Conservation (phyloP, 495 filamentous ascomycete genomes). For the Ramalina intermedia region DNA sequence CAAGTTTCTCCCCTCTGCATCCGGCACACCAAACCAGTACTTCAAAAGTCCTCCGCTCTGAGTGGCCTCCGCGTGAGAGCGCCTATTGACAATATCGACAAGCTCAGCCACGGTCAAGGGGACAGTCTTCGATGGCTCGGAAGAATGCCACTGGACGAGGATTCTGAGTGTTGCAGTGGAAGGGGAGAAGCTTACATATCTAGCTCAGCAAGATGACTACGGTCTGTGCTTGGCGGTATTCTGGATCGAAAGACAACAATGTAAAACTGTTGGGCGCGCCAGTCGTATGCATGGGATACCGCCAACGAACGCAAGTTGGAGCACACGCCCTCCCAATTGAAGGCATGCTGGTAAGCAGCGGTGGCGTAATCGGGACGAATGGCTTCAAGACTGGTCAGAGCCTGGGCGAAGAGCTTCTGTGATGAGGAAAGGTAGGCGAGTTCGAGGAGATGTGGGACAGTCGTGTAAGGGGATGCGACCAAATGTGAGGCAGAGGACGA, state of each 20-base stretch:
- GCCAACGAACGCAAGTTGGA: conserved; percentile 32
- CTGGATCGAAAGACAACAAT: conserved; percentile 69
- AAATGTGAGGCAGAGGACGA: conserved; percentile 13
- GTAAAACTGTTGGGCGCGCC: conserved; percentile 57
- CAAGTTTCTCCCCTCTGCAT: conserved; percentile 49
- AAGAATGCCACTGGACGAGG: too few species aligned
- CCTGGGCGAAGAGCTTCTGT: conserved; percentile 54
- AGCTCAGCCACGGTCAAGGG: too few species aligned
- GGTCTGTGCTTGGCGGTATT: conserved; percentile 45
- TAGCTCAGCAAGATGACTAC: conserved; percentile 45
- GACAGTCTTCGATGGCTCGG: too few species aligned
- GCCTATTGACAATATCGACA: conserved; percentile 12
- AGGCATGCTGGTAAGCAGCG: conserved; percentile 53
- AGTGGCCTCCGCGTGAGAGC: conserved; percentile 63
- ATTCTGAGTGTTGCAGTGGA: too few species aligned
- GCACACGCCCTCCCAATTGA: conserved; percentile 63
- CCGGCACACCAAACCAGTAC: conserved; percentile 70
- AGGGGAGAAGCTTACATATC: conserved; percentile 28
- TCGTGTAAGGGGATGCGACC: conserved; percentile 61
- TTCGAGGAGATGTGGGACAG: conserved; percentile 53
- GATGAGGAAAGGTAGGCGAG: conserved; percentile 45
- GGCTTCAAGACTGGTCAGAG: conserved; percentile 47
- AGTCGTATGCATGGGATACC: conserved; percentile 29
- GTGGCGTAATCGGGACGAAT: conserved; percentile 60
- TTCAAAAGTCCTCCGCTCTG: conserved; percentile 72